A percentile compares a stretch with the other conserved stretches of the same genome.
Conservation (phyloP, 1,284 basidiomycete genomes). For the Rhodotorula sp. region DNA sequence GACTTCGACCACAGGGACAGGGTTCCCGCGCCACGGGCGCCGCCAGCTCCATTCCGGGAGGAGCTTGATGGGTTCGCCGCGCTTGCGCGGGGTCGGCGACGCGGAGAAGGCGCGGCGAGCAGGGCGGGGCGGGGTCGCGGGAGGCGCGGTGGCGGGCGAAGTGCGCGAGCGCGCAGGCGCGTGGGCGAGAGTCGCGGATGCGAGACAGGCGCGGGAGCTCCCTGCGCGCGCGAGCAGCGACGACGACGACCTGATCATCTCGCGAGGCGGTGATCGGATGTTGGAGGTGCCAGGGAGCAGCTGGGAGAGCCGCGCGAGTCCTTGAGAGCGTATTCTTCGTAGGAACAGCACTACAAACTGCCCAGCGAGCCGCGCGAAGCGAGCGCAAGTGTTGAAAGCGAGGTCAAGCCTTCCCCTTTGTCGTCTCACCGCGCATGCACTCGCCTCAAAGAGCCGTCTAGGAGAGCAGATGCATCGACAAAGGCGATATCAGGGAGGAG, state of each 20-base stretch:
- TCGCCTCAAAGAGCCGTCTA: neutral
- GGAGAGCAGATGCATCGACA: neutral
- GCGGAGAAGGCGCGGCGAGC: neutral
- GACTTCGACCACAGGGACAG: neutral
- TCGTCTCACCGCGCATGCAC: neutral
- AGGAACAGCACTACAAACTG: neutral
- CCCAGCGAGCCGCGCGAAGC: neutral
- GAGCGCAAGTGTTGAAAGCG: neutral
- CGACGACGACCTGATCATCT: neutral
- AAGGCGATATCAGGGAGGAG: neutral
- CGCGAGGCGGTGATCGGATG: neutral
- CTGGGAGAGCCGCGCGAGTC: neutral
- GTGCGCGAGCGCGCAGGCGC: neutral
- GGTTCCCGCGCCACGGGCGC: neutral
- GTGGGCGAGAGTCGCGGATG: neutral
- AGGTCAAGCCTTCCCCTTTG: neutral
- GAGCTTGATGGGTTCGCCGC: neutral
- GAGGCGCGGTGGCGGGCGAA: neutral
- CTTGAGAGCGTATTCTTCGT: neutral
- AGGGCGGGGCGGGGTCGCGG: rapidly evolving
- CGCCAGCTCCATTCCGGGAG: slow-evolving; percentile 6
- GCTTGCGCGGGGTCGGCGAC: neutral
- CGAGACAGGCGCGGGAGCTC: neutral
- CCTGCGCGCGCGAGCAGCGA: neutral
- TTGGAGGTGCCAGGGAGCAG: neutral